Evolutionary conservation across 2,329 filamentous ascomycete species (phyloP), one percentile per base, ranked within the genome.

Genomic region (Arthrobotrys sphaeroides): DNA sequence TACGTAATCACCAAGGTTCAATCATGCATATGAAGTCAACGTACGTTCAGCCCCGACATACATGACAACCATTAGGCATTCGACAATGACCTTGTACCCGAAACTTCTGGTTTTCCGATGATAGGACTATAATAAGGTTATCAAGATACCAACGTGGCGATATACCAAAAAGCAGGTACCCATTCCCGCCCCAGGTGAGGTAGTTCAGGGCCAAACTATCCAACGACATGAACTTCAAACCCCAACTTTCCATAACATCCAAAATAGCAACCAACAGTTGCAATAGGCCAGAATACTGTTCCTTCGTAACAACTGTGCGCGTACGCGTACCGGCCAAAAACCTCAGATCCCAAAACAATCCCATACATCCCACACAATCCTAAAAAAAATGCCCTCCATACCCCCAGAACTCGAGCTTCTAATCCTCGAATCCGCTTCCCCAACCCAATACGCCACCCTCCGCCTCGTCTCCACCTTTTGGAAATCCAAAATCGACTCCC

Each of bases 401-500:
- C 51, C 51, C 16, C 51, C 31, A 5, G 51, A 55, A 24, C 51
- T 55, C 31, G 28, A 55, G n/a, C 51, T 38, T 18, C 6, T 36
- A 38, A 55, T 55, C 31, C 51, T 55, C 51, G 51, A 55, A 55
- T 55, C 51, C 28, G 3, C 28, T 18, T 24, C 28, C 24, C 51
- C 28, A 22, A 5, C 28, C 31, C 10, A 38, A 38, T 16, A 55
- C 31, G 28, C 31, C 33, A 55, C 51, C 28, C 51, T 55, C 18
- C 51, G 51, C 51, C 31, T 38, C 51, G 31, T 55, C 51, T 55
- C 9, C 31, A 13, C 16, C 16, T 24, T 55, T 22, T 55, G 18
- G 31, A 55, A 55, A 38, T 55, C 51, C 18, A 55, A 55, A 55
- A n/a, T 55, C 31, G 51, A 38, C 18, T 24, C 28, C 18, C 51